A percentile compares a stretch with the other conserved stretches of the same genome.
phyloP scores from a whole-genome alignment of 1,284 basidiomycete genomes.

The Coniophora puteana region DNA sequence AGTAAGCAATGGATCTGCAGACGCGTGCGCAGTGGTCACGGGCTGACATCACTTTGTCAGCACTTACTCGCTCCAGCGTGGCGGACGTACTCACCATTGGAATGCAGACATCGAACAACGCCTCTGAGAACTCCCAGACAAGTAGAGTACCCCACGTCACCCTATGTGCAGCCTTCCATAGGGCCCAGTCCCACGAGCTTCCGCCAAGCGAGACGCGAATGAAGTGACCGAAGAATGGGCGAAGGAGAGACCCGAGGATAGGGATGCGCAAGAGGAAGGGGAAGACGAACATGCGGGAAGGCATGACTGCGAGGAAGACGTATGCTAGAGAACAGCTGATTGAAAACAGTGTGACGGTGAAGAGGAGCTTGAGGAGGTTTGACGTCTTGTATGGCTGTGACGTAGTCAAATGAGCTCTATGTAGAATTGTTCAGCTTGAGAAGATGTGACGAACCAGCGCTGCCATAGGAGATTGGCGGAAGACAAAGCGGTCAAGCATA shows the following conservation, averaged over 20 bases:
- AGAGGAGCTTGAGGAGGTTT: conserved; percentile 20
- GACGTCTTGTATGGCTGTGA: conserved; percentile 19
- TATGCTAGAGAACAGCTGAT: conserved; percentile 36
- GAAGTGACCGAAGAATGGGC: conserved; percentile 62
- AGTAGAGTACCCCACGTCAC: conserved; percentile 44
- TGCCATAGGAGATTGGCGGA: conserved; percentile 31
- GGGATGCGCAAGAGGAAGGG: conserved; percentile 54
- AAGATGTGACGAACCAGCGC: conserved; percentile 10
- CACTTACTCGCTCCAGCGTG: conserved; percentile 1
- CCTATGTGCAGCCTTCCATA: too few species aligned
- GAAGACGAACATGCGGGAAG: conserved; percentile 38
- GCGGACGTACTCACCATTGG: conserved; percentile 35
- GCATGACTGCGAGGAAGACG: conserved; percentile 38
- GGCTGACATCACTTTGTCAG: conserved; percentile 29
- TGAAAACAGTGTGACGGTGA: conserved; percentile 39
- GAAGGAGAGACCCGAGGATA: conserved; percentile 42
- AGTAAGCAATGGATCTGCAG: conserved; percentile 46
- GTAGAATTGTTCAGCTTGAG: conserved; percentile 12
- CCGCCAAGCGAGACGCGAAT: conserved; percentile 51
- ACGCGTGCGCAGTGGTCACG: conserved; percentile 34
- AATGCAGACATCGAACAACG: conserved; percentile 51
- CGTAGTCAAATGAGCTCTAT: background rate
- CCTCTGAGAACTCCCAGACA: conserved; percentile 60
- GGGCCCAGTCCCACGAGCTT: too few species aligned
- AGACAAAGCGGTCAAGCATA: conserved; percentile 54